Evolutionary conservation across 2,329 filamentous ascomycete genomes (phyloP), one percentile per base, ranked within the genome.

Genomic region (Ophiosphaerella narmari): DNA sequence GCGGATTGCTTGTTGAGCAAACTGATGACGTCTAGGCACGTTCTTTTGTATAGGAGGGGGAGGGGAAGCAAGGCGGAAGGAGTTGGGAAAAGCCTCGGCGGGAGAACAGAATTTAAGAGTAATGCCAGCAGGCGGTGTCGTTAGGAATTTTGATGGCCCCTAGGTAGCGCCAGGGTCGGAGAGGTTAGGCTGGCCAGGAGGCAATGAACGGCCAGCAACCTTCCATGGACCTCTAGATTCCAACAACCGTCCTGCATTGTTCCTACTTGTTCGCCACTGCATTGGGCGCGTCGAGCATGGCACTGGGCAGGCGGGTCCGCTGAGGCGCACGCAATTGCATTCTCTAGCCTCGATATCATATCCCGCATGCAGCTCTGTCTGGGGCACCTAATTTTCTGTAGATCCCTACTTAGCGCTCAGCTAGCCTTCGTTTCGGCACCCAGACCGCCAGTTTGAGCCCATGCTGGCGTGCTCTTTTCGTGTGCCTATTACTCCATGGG

Each of bases 401-500:
- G 55, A 59, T 53, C 48, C 42, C 55, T 39, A 21, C 61, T 66
- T 64, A 59, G 63, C 62, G 50, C 46, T 46, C 55, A 40, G 45
- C 48, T 52, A 55, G 48, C 57, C 52, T 52, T 40, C 7, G 32
- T 26, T 34, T 48, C 52, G 45, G 50, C 56, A 52, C 46, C 40
- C 63, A 68, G 66, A 69, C 67, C 67, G 67, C 67, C 59, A 62
- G 54, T 65, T 62, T 56, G 60, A 43, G 49, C 49, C 60, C 54
- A 55, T 47, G 31, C 52, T 55, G 53, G 59, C 52, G 60, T 59
- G 55, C 52, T 48, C 50, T 52, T 50, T 43, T 33, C 39, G 43
- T 32, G 49, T 42, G 4, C 18, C 18, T 21, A n/a, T 32, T 32
- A 32, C 39, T 41, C 39, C 39, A 41, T 32, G 26, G 49, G 32